Percentiles rank a stretch among this genome's conserved stretches.
phyloP scores from a whole-genome alignment of 176 grass and related monocot genomes.

The Ensete ventricosum region DNA sequence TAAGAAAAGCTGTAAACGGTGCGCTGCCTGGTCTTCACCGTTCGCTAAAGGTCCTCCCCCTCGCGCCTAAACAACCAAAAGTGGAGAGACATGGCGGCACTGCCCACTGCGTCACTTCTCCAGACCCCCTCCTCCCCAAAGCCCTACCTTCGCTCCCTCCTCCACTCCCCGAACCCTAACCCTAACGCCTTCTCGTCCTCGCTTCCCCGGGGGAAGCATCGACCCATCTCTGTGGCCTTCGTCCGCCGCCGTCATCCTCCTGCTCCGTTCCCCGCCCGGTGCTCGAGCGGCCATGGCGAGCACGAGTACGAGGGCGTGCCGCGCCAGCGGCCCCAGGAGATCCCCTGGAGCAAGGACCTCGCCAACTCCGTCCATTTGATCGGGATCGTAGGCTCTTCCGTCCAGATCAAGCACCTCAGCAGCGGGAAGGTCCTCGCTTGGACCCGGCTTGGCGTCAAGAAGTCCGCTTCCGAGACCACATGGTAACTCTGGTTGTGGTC shows the following conservation, averaged over 20 bases:
- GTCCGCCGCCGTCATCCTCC: neutral
- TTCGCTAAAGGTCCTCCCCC: too few relatives aligned
- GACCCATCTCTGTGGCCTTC: neutral
- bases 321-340: constrained; percentile 44
- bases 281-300: neutral
- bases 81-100: neutral
- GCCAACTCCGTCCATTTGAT: constrained; percentile 69
- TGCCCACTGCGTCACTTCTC: neutral
- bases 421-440: constrained; percentile 64
- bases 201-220: neutral
- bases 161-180: constrained; percentile 20
- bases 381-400: constrained; percentile 52
- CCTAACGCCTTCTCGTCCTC: neutral
- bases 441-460: constrained; percentile 64
- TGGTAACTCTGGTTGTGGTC: constrained; percentile 36
- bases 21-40: too few relatives aligned
- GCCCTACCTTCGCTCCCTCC: constrained; percentile 1
- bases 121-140: neutral
- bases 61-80: too few relatives aligned
- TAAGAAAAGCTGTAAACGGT: too few relatives aligned
- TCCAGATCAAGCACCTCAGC: constrained; percentile 61
- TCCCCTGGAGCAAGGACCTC: constrained; percentile 65
- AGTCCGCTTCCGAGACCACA: constrained; percentile 59
- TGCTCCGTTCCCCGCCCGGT: constrained; percentile 7
- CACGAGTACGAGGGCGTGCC: constrained; percentile 12